A percentile compares a stretch with the other conserved stretches of the same genome.
Conservation (phyloP, 1,284 basidiomycete genomes). For the Neolentinus lepideus region DNA sequence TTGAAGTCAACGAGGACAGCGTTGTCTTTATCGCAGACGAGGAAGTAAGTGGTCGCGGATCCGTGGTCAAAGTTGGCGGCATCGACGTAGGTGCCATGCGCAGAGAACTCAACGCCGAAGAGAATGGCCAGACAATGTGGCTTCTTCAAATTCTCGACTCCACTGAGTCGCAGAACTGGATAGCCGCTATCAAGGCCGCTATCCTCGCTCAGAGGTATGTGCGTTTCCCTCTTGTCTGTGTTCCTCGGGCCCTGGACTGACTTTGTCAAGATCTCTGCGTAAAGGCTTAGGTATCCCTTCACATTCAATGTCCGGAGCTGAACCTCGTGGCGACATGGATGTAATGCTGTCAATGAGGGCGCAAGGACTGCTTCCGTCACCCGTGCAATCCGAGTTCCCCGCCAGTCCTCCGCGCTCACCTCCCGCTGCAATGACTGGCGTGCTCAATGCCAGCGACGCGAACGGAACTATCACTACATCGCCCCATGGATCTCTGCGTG, state of each 20-base stretch:
- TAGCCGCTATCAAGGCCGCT: constrained; percentile 60
- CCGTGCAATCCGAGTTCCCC: constrained; percentile 3
- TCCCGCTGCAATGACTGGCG: not conserved
- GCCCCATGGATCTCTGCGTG: constrained; percentile 14
- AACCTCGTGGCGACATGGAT: constrained; percentile 71
- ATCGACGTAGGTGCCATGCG: constrained; percentile 45
- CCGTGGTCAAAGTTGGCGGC: constrained; percentile 63
- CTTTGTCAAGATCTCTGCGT: constrained; percentile 44
- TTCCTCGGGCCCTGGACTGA: constrained; percentile 3
- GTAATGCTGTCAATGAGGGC: constrained; percentile 75
- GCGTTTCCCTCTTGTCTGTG: constrained; percentile 12
- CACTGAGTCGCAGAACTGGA: constrained; percentile 64
- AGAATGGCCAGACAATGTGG: constrained; percentile 53
- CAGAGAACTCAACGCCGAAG: constrained; percentile 38
- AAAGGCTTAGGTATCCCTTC: constrained; percentile 51
- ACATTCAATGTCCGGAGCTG: constrained; percentile 34
- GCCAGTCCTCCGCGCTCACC: not conserved
- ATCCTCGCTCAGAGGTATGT: constrained; percentile 61
- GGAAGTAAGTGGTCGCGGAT: constrained; percentile 53
- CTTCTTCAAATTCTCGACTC: constrained; percentile 56
- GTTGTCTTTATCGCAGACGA: constrained; percentile 68
- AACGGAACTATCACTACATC: not conserved
- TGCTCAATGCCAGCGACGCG: not conserved
- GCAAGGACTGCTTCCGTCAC: constrained; percentile 41
- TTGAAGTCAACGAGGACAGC: constrained; percentile 68